A percentile compares a stretch with the other conserved stretches of the same genome.
Conservation (phyloP, 1,284 basidiomycete species). For the Melampsora abietis-canadensis region DNA sequence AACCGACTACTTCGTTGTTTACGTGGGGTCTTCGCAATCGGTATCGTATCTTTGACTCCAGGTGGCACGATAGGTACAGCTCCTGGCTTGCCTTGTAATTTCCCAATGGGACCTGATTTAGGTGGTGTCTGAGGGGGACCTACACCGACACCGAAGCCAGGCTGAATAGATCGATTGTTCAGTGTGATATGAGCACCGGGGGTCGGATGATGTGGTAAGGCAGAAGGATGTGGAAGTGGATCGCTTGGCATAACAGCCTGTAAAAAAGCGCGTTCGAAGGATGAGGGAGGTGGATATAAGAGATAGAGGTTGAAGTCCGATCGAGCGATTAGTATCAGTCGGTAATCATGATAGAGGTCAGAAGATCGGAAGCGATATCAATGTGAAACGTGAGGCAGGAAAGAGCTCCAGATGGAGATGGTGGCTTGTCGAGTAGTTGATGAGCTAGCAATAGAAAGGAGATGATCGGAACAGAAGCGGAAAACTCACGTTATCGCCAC, state of each 20-base stretch:
- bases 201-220: constrained; percentile 60
- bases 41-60: constrained; percentile 80
- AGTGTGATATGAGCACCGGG: constrained; percentile 60
- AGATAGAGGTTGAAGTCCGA: no score
- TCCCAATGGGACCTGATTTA: constrained; percentile 56
- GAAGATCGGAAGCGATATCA: constrained; percentile 5
- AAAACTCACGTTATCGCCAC: constrained; percentile 33
- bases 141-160: constrained; percentile 48
- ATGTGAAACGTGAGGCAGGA: not conserved
- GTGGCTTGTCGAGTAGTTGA: not conserved
- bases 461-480: not conserved
- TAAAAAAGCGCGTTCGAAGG: not conserved
- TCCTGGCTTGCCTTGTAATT: constrained; percentile 52
- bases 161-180: constrained; percentile 60
- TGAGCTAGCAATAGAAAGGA: not conserved
- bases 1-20: constrained; percentile 95
- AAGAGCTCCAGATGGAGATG: not conserved
- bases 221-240: constrained; percentile 58
- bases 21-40: constrained; percentile 87
- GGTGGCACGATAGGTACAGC: constrained; percentile 43
- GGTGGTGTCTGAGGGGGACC: constrained; percentile 55
- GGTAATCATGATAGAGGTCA: not conserved
- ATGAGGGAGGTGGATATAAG: not conserved
- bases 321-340: no score
- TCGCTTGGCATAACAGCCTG: constrained; percentile 65